Evolutionary conservation across 164 flowering plant genomes (phyloP), one percentile per base, ranked within the genome.

Genomic region (Liquidambar formosana): DNA sequence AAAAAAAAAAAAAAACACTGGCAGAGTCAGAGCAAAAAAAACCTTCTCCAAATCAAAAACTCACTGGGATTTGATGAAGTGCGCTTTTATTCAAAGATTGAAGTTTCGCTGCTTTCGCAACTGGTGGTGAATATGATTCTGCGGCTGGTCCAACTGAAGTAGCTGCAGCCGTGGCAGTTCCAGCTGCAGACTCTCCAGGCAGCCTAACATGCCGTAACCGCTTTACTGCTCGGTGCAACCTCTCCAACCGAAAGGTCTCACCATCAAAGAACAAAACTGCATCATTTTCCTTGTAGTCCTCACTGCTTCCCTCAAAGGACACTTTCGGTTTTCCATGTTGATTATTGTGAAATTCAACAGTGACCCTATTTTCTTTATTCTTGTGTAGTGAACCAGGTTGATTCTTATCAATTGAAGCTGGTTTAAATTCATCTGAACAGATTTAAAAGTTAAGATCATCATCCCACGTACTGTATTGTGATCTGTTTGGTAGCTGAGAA

Each of bases 241-340:
- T 76, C 74, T 92, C 97, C 47, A 92, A 73, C 60, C 86, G 83
- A 73, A 90, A 87, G 1, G 78, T 78, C 76, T 83, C 77, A 0
- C 97, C 92, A 74, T 92, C 96, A 66, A 92, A 92, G 76, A 92
- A 87, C 69, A 92, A 71, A 56, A 92, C 94, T 0, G 89, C 94
- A 73, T 92, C 97, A 68, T 87, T 90, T 25, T 90, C 97, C 76
- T 83, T 92, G 75, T 83, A 87, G 71, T 87, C 96, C 69, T 89
- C 97, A 66, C 80, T 81, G 19, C 81, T 81, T 11, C 97, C 97
- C 62, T 92, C 96, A 67, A 88, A 92, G 9, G 73, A 75, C 5
- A 87, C 85, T 57, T 90, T 92, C 2, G 90, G 94, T 73, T 86
- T 90, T 23, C 97, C 97, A 25, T 71, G 85, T 64, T 88, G 92